Conservation (phyloP, 129 eudicot species). For the Erigeron canadensis region DNA sequence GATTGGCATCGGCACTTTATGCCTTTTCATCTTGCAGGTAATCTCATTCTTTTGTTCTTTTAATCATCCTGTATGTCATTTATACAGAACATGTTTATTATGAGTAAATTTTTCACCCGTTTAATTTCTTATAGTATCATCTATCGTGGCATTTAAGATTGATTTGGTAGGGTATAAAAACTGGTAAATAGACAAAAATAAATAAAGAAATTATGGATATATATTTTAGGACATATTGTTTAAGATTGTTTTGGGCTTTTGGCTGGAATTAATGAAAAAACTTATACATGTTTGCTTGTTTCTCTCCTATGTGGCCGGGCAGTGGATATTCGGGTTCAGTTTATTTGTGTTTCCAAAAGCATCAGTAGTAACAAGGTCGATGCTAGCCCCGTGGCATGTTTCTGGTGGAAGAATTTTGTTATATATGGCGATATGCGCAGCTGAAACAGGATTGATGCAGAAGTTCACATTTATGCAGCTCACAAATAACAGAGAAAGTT, state of each 20-base stretch:
- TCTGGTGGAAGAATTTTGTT: slow-evolving; percentile 60
- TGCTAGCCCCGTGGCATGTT: slow-evolving; percentile 66
- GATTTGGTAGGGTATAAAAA: too few relatives aligned
- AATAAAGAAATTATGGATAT: neutral
- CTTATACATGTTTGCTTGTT: slow-evolving; percentile 16
- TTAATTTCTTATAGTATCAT: neutral
- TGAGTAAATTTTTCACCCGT: neutral
- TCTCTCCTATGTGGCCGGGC: slow-evolving; percentile 19
- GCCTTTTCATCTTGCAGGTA: slow-evolving; percentile 84
- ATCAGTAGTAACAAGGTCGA: slow-evolving; percentile 39
- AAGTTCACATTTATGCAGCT: slow-evolving; percentile 49
- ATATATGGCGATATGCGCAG: slow-evolving; percentile 83
- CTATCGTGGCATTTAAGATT: neutral
- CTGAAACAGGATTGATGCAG: slow-evolving; percentile 84
- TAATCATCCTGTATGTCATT: neutral
- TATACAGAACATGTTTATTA: neutral
- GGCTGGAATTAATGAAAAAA: too few relatives aligned
- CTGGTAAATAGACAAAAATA: neutral
- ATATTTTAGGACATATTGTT: neutral
- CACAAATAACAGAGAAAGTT: slow-evolving; percentile 42
- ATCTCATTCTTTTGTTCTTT: neutral
- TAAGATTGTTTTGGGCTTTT: neutral
- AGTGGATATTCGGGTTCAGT: slow-evolving; percentile 80
- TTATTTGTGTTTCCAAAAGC: slow-evolving; percentile 45
- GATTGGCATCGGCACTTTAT: slow-evolving; percentile 84